These are phyloP conservation scores for Fusarium pseudonygamai DNA, from an alignment of 2,329 filamentous ascomycete genomes.

Conservation along the genomic window DNA sequence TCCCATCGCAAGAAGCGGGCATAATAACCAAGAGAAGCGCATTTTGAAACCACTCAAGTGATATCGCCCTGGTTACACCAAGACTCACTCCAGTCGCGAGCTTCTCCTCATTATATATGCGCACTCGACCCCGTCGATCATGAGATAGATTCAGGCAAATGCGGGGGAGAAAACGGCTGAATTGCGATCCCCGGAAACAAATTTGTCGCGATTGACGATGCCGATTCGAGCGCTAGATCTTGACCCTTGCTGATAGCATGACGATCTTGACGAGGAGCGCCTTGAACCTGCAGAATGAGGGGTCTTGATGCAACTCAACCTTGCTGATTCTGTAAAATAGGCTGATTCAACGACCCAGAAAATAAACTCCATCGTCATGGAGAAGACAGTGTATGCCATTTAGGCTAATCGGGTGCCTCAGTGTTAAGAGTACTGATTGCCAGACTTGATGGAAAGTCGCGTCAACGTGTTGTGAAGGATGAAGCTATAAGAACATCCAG, in stretches of 20 bases:
- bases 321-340: background rate
- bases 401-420: slow-evolving; percentile 2
- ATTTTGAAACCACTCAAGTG: background rate
- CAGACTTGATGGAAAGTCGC: background rate
- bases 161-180: slow-evolving; percentile 3
- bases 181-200: background rate
- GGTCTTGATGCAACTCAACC: background rate
- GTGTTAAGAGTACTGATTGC: too few species aligned
- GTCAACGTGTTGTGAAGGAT: background rate
- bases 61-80: too few species aligned
- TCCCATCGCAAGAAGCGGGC: background rate
- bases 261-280: slow-evolving; percentile 3
- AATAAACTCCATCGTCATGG: background rate
- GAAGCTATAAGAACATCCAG: too few species aligned
- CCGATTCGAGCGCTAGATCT: slow-evolving; percentile 15
- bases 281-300: slow-evolving; percentile 2
- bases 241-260: background rate
- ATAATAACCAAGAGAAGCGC: background rate
- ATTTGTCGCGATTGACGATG: background rate
- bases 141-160: background rate
- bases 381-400: background rate
- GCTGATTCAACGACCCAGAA: background rate
- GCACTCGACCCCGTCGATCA: background rate
- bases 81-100: too few species aligned
- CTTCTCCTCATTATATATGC: background rate